These are phyloP conservation scores for Metarhizium album DNA, from an alignment of 2,329 filamentous ascomycete species.

Conservation along the genomic window DNA sequence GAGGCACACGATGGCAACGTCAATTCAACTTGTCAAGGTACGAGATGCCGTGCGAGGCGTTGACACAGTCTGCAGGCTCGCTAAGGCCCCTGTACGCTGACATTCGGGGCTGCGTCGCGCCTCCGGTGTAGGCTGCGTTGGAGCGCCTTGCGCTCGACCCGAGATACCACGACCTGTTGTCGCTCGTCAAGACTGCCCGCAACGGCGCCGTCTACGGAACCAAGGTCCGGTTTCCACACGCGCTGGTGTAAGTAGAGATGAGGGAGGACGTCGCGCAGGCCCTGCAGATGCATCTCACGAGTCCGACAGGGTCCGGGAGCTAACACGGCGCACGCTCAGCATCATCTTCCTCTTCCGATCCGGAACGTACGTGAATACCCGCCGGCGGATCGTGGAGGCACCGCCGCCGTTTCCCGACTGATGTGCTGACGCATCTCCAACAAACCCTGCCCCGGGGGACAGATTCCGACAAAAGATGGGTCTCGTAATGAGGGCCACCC, in stretches of 20 bases:
- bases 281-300: neutral
- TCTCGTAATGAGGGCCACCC: slow-evolving; percentile 76
- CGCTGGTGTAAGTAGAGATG: slow-evolving; percentile 62
- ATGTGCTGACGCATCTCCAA: slow-evolving; percentile 11
- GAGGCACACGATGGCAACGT: slow-evolving; percentile 17
- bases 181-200: slow-evolving; percentile 82
- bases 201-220: slow-evolving; percentile 96
- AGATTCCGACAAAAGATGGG: slow-evolving; percentile 63
- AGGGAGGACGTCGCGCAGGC: too few species aligned
- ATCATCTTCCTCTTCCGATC: slow-evolving; percentile 97
- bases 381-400: neutral
- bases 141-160: slow-evolving; percentile 75
- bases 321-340: slow-evolving; percentile 29
- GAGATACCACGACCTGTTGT: slow-evolving; percentile 71
- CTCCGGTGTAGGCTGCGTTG: slow-evolving; percentile 45
- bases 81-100: neutral
- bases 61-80: neutral
- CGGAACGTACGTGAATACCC: slow-evolving; percentile 52
- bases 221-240: slow-evolving; percentile 97
- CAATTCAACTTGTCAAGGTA: slow-evolving; percentile 21
- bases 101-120: neutral
- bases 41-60: neutral
- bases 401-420: neutral
- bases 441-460: neutral
- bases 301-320: neutral